Conservation (phyloP, 768 basidiomycete genomes). For the Hericium rajendrae region DNA sequence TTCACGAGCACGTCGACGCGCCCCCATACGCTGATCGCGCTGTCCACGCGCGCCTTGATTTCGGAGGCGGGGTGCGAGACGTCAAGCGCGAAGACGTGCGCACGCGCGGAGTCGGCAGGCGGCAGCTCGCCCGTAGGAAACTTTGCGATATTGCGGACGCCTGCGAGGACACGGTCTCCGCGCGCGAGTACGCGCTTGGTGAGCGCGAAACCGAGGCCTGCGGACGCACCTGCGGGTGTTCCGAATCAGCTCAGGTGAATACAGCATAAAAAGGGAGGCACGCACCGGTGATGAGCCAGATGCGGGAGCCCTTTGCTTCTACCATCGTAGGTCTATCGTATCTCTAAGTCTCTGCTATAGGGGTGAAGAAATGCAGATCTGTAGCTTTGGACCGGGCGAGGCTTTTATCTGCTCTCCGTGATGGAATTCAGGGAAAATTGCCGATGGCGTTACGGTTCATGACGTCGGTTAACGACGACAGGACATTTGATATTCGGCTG, state of each 20-base stretch:
- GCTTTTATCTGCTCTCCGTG: no score
- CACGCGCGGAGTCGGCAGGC: not conserved
- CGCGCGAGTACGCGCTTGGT: constrained; percentile 2
- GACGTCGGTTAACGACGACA: no score
- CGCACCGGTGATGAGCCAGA: constrained; percentile 10
- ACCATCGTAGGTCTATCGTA: not conserved
- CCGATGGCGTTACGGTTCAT: no score
- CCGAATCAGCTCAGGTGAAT: not conserved
- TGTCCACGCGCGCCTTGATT: constrained; percentile 2
- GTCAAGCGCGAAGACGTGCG: constrained; percentile 3
- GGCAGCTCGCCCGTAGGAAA: not conserved
- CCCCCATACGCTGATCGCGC: constrained; percentile 1
- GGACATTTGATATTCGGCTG: no score
- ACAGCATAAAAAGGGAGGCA: not conserved
- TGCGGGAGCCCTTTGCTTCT: not conserved
- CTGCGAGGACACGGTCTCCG: constrained; percentile 6
- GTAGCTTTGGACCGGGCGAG: no score
- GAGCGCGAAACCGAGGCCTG: constrained; percentile 7
- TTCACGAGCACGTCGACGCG: constrained; percentile 7
- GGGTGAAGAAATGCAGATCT: no score
- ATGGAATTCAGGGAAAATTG: no score
- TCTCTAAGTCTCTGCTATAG: no score
- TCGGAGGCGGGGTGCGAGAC: constrained; percentile 1
- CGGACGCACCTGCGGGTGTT: constrained; percentile 1
- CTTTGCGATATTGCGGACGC: not conserved